These are phyloP conservation scores for Pleurotus platypus DNA, from an alignment of 768 basidiomycete species.

Conservation along the genomic window DNA sequence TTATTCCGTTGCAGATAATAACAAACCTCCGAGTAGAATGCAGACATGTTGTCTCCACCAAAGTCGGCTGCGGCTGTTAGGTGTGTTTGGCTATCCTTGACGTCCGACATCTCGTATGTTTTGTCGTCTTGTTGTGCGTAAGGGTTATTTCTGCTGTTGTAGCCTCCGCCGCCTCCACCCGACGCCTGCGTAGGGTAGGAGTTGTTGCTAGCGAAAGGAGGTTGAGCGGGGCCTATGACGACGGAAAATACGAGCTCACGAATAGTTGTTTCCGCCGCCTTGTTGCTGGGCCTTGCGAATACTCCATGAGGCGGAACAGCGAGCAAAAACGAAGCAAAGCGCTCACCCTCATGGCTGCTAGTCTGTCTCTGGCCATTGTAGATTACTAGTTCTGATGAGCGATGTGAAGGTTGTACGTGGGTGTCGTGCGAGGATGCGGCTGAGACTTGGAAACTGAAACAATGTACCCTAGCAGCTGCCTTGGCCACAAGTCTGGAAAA, in stretches of 20 bases:
- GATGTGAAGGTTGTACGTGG: not conserved
- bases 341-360: slow-evolving; percentile 80
- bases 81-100: slow-evolving; percentile 55
- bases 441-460: no score
- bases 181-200: slow-evolving; percentile 70
- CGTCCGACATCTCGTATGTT: slow-evolving; percentile 71
- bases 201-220: slow-evolving; percentile 34
- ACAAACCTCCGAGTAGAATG: slow-evolving; percentile 73
- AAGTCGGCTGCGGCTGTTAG: slow-evolving; percentile 31
- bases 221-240: slow-evolving; percentile 10
- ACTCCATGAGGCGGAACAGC: not conserved
- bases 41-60: slow-evolving; percentile 53
- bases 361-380: slow-evolving; percentile 84
- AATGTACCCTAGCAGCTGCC: no score
- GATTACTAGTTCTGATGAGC: not conserved
- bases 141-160: slow-evolving; percentile 52
- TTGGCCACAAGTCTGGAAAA: not conserved
- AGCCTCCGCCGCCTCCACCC: slow-evolving; percentile 38
- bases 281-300: slow-evolving; percentile 63
- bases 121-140: slow-evolving; percentile 65
- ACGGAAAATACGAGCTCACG: slow-evolving; percentile 31
- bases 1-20: not conserved
- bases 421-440: no score
- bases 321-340: slow-evolving; percentile 8
- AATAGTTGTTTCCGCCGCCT: slow-evolving; percentile 43